Percentiles rank a stretch among this genome's conserved stretches.
Conservation (phyloP, 2,329 filamentous ascomycete genomes). For the Penicillium sp. region DNA sequence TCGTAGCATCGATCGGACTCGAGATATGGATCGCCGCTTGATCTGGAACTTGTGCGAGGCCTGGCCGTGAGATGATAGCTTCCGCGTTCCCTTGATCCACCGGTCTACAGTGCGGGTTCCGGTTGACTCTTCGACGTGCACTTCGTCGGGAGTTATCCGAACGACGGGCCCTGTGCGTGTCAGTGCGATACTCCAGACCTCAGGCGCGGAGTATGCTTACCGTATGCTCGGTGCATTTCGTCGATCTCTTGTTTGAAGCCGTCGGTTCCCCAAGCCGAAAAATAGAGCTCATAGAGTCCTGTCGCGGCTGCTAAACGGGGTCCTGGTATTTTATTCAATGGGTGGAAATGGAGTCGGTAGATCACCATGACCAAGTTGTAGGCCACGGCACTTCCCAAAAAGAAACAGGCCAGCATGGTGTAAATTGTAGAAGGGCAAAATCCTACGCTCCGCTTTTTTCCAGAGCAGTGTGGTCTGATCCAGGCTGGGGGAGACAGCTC, state of each 20-base stretch:
- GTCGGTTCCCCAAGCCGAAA: conserved; percentile 13
- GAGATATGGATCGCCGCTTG: conserved; percentile 16
- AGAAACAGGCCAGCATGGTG: conserved; percentile 20
- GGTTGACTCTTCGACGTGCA: conserved; percentile 22
- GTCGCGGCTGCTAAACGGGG: conserved; percentile 22
- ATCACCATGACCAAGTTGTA: conserved; percentile 20
- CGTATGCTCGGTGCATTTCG: conserved; percentile 21
- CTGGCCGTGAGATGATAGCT: conserved; percentile 4
- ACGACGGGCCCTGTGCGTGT: conserved; percentile 20
- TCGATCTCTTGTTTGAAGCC: conserved; percentile 21
- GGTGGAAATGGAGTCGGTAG: conserved; percentile 25
- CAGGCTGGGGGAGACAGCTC: background rate
- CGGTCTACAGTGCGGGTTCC: conserved; percentile 10
- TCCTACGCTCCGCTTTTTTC: background rate
- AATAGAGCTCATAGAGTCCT: conserved; percentile 24
- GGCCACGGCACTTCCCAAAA: conserved; percentile 23
- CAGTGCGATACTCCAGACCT: background rate
- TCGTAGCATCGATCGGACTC: conserved; percentile 16
- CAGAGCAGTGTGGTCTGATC: background rate
- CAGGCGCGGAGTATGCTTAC: conserved; percentile 5
- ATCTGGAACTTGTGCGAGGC: conserved; percentile 9
- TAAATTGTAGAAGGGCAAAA: background rate
- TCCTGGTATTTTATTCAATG: conserved; percentile 22
- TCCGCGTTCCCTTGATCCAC: conserved; percentile 20
- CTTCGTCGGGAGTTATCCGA: conserved; percentile 25